Conservation (phyloP, 2,329 filamentous ascomycete species). For the Fusarium napiforme region DNA sequence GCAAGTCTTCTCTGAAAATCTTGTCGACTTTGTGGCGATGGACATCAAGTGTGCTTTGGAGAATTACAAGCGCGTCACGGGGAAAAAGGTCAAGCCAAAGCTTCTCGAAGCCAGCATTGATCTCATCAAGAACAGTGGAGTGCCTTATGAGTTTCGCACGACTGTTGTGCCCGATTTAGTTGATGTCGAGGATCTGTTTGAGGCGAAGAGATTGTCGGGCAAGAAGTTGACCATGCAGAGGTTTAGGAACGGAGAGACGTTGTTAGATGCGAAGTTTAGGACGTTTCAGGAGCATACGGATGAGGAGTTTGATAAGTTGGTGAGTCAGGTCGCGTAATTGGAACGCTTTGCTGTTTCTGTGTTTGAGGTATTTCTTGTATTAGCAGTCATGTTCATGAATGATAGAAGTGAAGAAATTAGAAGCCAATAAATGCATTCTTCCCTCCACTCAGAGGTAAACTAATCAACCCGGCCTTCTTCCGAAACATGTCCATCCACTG, state of each 20-base stretch:
- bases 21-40: constrained; percentile 39
- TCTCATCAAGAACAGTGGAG: constrained; percentile 34
- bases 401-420: not conserved
- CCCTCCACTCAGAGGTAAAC: not conserved
- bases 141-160: constrained; percentile 37
- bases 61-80: constrained; percentile 38
- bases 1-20: constrained; percentile 14
- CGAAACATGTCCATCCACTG: constrained; percentile 1
- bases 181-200: constrained; percentile 40
- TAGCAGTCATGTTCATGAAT: too few relatives aligned
- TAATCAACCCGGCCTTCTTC: not conserved
- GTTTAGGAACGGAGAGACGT: constrained; percentile 26
- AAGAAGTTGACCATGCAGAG: constrained; percentile 38
- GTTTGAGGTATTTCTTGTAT: too few relatives aligned
- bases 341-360: too few relatives aligned
- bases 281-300: constrained; percentile 31
- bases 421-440: not conserved
- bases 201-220: constrained; percentile 36
- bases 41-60: constrained; percentile 42
- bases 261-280: constrained; percentile 14
- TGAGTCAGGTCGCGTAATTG: constrained; percentile 27
- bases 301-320: constrained; percentile 32
- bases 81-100: constrained; percentile 29
- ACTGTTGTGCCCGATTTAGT: constrained; percentile 36
- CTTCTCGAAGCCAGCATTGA: constrained; percentile 29